Conservation (phyloP, 2,329 filamentous ascomycete species). For the Fusarium sororula region DNA sequence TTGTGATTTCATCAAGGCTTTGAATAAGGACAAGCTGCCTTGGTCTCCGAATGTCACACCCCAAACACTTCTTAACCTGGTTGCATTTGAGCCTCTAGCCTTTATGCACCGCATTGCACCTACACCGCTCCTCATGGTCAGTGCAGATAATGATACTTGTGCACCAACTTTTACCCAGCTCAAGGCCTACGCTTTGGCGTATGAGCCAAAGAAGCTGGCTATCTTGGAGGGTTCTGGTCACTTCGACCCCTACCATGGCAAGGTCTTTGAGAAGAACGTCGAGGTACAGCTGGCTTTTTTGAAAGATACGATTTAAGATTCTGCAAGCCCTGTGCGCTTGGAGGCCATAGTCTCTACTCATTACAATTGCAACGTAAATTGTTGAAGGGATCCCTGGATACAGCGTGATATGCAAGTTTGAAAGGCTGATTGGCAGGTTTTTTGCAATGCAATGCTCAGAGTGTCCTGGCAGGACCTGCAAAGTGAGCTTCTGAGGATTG, state of each 20-base stretch:
- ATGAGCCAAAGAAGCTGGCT: background rate
- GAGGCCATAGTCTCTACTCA: background rate
- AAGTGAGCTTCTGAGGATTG: too few species aligned
- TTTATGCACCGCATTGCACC: background rate
- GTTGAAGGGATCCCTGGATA: too few species aligned
- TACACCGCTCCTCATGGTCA: background rate
- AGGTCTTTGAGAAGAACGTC: background rate
- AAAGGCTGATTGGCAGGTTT: too few species aligned
- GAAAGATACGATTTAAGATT: background rate
- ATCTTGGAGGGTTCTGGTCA: background rate
- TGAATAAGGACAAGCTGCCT: background rate
- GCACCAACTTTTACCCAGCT: background rate
- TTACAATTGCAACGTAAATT: too few species aligned
- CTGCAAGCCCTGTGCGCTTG: accelerated
- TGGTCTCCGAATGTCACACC: background rate
- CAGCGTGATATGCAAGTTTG: too few species aligned
- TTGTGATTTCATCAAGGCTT: background rate
- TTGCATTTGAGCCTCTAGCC: background rate
- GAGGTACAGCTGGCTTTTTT: background rate
- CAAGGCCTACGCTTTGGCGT: background rate
- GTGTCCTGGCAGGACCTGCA: too few species aligned
- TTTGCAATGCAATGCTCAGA: accelerated
- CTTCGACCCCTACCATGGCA: background rate
- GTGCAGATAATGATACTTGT: background rate
- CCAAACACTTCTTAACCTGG: background rate